Base-by-base conservation (phyloP, 768 basidiomycete species). In the Sarcomyxa edulis region DNA sequence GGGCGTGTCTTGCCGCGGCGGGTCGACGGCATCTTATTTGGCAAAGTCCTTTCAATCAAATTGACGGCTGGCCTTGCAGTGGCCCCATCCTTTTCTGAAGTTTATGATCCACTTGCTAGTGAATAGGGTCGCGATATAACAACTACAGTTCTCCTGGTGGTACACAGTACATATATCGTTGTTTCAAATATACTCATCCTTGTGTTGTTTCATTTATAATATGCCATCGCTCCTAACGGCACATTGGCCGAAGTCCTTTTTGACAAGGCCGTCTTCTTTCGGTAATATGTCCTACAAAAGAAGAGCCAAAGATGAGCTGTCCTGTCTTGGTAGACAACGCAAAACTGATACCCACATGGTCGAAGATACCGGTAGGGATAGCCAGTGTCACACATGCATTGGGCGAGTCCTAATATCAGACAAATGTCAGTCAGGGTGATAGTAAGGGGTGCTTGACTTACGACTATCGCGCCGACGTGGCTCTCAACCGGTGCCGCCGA, bases 321-420 rank as follows among this genome's bases (percentile, higher is more conserved):
- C n/a, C n/a, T n/a, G n/a, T n/a, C n/a, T n/a, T n/a, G n/a, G n/a
- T n/a, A n/a, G n/a, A 39, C 26, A 37, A 23, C 14, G 24, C 34
- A 9, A 37, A 27, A 44, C 16, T 2, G 29, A 10, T 4, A 49
- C 75, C 45, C 34, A 81, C 81, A 49, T 77, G 69, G 28, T 84
- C 79, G 49, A 89, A 89, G 43, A 89, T 89, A 3, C 76, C 84
- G n/a, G 81, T 68, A 4, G 85, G 85, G 3, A 89, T 65, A 0
- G 72, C 84, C 15, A 89, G 59, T 0, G 83, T 85, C 5, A 86
- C 81, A 48, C 83, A 84, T 2, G 84, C 84, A 47, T 87, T 87
- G 2, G 84, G 84, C 4, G 81, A 82, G 55, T 84, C 82, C 79
- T 80, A 39, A 18, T 42, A 14, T 37, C 6, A 29, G 36, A 43